Percentiles rank a stretch among this genome's conserved stretches.
Conservation (phyloP, 306 rosid genomes). For the Acmispon strigosus region DNA sequence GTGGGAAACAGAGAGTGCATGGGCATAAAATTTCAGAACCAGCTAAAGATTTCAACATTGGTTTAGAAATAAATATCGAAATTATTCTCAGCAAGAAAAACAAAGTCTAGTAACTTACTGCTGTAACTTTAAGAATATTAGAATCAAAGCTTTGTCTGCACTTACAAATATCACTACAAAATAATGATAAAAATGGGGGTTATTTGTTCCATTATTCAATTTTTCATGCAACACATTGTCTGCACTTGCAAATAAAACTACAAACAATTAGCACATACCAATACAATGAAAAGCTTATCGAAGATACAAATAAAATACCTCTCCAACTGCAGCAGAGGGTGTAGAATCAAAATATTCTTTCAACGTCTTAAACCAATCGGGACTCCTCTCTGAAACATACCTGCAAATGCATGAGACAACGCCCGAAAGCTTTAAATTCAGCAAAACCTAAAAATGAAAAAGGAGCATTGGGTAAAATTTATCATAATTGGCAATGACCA, state of each 20-base stretch:
- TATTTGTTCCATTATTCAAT: too few relatives aligned
- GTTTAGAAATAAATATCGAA: neutral
- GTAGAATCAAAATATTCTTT: conserved; percentile 56
- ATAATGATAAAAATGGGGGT: neutral
- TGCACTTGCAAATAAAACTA: neutral
- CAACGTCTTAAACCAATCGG: conserved; percentile 55
- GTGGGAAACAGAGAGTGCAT: neutral
- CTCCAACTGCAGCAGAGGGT: conserved; percentile 85
- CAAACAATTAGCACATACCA: neutral
- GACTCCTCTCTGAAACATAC: conserved; percentile 63
- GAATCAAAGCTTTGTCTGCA: neutral
- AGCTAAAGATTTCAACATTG: neutral
- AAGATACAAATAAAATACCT: conserved; percentile 39
- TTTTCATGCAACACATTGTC: neutral
- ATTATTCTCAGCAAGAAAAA: neutral
- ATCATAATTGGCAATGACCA: conserved; percentile 33
- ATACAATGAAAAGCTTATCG: neutral
- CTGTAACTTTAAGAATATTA: too few relatives aligned
- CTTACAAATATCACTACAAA: neutral
- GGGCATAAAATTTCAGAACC: neutral
- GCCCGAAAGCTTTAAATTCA: neutral
- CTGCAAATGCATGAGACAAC: conserved; percentile 19
- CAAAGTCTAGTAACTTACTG: too few relatives aligned
- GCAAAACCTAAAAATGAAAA: neutral
- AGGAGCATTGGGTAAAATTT: neutral